Evolutionary conservation across 2,329 filamentous ascomycete genomes (phyloP).

Genomic region (Cordyceps javanica): DNA sequence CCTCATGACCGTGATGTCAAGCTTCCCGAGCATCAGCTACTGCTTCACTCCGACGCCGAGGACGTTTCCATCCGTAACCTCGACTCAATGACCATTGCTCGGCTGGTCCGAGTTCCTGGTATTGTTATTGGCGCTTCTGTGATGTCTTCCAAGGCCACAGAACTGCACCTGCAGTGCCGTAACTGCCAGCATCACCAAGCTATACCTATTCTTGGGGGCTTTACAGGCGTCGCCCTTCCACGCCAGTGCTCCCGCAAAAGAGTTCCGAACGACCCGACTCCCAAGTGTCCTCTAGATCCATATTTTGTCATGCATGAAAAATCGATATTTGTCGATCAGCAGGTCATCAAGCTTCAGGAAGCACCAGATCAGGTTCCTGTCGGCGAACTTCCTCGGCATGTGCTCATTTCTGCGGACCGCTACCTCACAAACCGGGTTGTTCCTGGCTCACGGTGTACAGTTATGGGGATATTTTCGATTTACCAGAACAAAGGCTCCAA

Average conservation of each 20-base stretch:
- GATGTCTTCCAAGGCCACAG: constrained; percentile 90
- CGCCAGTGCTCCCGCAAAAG: constrained; percentile 64
- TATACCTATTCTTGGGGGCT: constrained; percentile 74
- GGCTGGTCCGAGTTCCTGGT: constrained; percentile 92
- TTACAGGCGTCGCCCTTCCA: constrained; percentile 79
- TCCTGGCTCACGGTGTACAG: constrained; percentile 85
- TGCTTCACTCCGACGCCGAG: constrained; percentile 86
- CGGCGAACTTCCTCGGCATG: constrained; percentile 89
- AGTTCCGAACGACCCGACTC: constrained; percentile 57
- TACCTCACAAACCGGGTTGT: constrained; percentile 95
- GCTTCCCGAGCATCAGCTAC: constrained; percentile 86
- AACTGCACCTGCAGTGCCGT: constrained; percentile 79
- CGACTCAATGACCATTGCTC: constrained; percentile 85
- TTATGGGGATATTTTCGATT: constrained; percentile 97
- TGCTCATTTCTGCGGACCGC: constrained; percentile 91
- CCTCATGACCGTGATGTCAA: constrained; percentile 61
- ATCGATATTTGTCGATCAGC: constrained; percentile 92
- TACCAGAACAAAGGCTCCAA: constrained; percentile 89
- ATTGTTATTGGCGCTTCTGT: constrained; percentile 98
- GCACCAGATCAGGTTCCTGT: constrained; percentile 96
- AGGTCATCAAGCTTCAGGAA: constrained; percentile 96
- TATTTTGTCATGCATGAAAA: constrained; percentile 95
- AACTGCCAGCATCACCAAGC: constrained; percentile 70
- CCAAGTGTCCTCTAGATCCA: constrained; percentile 84
- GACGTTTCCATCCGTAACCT: constrained; percentile 91